A percentile compares a stretch with the other conserved stretches of the same genome.
Conservation (phyloP, 2,329 filamentous ascomycete genomes). For the Zymoseptoria brevis region DNA sequence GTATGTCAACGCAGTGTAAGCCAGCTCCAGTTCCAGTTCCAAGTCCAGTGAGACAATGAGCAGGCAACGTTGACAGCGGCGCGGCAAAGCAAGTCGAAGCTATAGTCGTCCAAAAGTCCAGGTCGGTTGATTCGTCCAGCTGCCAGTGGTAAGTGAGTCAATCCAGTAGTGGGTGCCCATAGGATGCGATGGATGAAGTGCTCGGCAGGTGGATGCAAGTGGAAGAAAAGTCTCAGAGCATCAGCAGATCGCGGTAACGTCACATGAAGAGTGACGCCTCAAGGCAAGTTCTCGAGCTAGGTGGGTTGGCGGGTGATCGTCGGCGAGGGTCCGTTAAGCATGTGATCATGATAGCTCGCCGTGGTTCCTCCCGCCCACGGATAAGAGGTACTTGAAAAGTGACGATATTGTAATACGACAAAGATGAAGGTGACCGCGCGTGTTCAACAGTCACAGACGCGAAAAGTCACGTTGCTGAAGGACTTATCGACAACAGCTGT, state of each 20-base stretch:
- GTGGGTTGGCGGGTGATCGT: not conserved
- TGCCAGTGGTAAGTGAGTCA: not conserved
- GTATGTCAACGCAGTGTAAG: not conserved
- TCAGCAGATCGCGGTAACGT: not conserved
- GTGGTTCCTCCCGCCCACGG: not conserved
- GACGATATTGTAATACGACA: not conserved
- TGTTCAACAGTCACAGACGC: no score
- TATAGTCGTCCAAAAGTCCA: not conserved
- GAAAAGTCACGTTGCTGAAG: no score
- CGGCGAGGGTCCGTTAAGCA: not conserved
- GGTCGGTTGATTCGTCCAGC: not conserved
- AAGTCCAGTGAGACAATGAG: not conserved
- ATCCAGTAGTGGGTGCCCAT: not conserved
- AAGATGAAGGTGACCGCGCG: no score
- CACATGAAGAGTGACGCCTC: not conserved
- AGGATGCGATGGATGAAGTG: not conserved
- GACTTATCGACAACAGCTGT: no score
- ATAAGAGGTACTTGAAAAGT: not conserved
- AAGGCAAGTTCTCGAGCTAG: not conserved
- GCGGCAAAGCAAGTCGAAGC: not conserved
- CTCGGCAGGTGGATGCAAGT: not conserved
- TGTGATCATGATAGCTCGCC: not conserved
- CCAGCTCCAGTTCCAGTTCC: not conserved
- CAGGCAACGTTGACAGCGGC: not conserved
- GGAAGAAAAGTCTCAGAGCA: not conserved